Conservation (phyloP, 2,329 filamentous ascomycete genomes). For the Cladophialophora psammophila region DNA sequence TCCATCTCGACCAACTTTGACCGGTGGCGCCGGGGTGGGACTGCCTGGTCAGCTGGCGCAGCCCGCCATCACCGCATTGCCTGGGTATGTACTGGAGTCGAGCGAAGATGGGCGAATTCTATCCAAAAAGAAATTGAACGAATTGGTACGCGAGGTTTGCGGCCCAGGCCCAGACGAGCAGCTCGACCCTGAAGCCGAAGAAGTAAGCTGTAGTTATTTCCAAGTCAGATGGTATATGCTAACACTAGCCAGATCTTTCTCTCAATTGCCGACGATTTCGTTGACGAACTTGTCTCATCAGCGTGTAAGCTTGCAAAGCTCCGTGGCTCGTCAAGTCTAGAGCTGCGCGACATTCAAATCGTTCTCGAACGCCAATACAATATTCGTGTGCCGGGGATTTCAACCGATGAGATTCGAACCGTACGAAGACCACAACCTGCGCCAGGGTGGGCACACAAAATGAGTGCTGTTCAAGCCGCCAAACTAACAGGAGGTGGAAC, state of each 20-base stretch:
- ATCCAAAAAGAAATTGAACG: slow-evolving; percentile 97
- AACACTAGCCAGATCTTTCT: slow-evolving; percentile 72
- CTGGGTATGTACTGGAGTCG: slow-evolving; percentile 84
- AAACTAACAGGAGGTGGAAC: slow-evolving; percentile 38
- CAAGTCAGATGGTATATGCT: neutral
- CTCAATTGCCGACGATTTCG: slow-evolving; percentile 89
- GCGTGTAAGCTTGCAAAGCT: slow-evolving; percentile 94
- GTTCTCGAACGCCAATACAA: slow-evolving; percentile 86
- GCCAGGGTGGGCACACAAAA: slow-evolving; percentile 90
- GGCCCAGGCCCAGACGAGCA: slow-evolving; percentile 75
- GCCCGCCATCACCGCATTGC: slow-evolving; percentile 81
- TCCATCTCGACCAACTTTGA: slow-evolving; percentile 79
- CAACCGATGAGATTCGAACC: slow-evolving; percentile 90
- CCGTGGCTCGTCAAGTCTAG: slow-evolving; percentile 85
- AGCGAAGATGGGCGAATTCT: slow-evolving; percentile 85
- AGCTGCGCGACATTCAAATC: slow-evolving; percentile 85
- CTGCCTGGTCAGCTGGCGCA: slow-evolving; percentile 85
- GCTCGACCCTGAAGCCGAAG: slow-evolving; percentile 91
- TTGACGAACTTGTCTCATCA: slow-evolving; percentile 85
- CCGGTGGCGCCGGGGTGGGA: slow-evolving; percentile 75
- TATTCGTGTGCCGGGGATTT: slow-evolving; percentile 91
- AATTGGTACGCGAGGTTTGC: slow-evolving; percentile 91
- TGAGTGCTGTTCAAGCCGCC: slow-evolving; percentile 84
- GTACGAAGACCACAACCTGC: slow-evolving; percentile 93
- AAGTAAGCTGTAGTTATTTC: slow-evolving; percentile 64